Conservation (phyloP, 2,329 filamentous ascomycete species). For the Alternaria gansuensis region DNA sequence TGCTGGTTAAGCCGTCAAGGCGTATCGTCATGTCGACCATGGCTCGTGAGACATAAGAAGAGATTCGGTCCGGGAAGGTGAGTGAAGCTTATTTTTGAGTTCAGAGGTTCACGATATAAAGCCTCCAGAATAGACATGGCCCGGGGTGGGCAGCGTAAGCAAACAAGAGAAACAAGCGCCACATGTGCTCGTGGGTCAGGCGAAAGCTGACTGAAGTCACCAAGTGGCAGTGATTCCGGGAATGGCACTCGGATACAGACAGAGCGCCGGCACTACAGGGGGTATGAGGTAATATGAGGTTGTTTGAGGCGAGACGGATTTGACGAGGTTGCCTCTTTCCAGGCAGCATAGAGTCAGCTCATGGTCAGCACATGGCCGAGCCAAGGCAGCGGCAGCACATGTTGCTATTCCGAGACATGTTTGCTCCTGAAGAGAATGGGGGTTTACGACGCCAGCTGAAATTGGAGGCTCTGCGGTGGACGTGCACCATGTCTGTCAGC, state of each 20-base stretch:
- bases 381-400: not conserved
- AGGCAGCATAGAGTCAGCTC: not conserved
- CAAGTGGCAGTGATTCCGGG: not conserved
- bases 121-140: not conserved
- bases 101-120: not conserved
- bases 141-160: not conserved
- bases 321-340: not conserved
- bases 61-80: not conserved
- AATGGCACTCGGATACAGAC: not conserved
- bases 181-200: not conserved
- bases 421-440: not conserved
- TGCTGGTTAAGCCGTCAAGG: not conserved
- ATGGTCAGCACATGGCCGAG: not conserved
- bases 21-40: not conserved
- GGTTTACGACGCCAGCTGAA: not conserved
- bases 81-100: not conserved
- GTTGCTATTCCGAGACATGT: no score
- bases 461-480: not conserved
- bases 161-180: not conserved
- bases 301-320: not conserved
- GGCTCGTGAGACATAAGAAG: not conserved
- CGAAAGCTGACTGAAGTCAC: not conserved
- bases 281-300: constrained; percentile 6
- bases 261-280: not conserved
- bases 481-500: not conserved